Percentiles rank a stretch among this genome's conserved stretches.
Conservation (phyloP, 2,329 filamentous ascomycete genomes). For the Bipolaris victoriae region DNA sequence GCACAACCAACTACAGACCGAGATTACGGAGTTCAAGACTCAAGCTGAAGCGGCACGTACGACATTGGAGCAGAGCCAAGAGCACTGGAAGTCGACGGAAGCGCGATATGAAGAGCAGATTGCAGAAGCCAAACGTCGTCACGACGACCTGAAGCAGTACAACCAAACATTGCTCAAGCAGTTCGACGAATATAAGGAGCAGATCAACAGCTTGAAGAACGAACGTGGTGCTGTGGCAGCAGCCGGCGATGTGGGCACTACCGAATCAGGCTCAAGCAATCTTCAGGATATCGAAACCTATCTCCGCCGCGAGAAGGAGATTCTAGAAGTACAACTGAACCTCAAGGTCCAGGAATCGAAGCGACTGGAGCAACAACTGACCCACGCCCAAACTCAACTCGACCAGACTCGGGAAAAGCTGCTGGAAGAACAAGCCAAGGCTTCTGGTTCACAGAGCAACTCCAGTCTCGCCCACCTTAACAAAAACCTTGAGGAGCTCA, state of each 20-base stretch:
- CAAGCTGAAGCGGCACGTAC: constrained; percentile 87
- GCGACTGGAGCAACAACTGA: constrained; percentile 85
- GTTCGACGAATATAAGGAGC: constrained; percentile 78
- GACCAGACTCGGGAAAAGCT: constrained; percentile 89
- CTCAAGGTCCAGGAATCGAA: constrained; percentile 87
- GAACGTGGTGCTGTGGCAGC: constrained; percentile 62
- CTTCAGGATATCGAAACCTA: constrained; percentile 91
- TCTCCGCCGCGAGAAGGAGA: constrained; percentile 93
- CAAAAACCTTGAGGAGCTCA: constrained; percentile 93
- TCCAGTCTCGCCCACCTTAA: constrained; percentile 88
- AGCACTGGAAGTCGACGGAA: constrained; percentile 84
- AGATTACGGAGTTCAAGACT: constrained; percentile 74
- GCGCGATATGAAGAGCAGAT: constrained; percentile 85
- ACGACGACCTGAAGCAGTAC: constrained; percentile 84
- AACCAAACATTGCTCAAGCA: constrained; percentile 91
- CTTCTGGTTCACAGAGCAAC: constrained; percentile 74
- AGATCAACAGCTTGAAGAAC: constrained; percentile 81
- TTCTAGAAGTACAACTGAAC: constrained; percentile 94
- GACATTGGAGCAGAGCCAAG: constrained; percentile 77
- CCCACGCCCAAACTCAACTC: constrained; percentile 84
- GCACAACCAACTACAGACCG: constrained; percentile 79
- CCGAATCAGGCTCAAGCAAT: constrained; percentile 69
- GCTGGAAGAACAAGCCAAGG: constrained; percentile 80
- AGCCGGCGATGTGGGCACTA: constrained; percentile 59
- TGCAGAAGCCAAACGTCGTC: constrained; percentile 74